Percentiles rank a stretch among this genome's conserved stretches.
These are phyloP conservation scores for Lenwebbia sp. DNA, from an alignment of 345 rosid genomes.

Conservation along the genomic window DNA sequence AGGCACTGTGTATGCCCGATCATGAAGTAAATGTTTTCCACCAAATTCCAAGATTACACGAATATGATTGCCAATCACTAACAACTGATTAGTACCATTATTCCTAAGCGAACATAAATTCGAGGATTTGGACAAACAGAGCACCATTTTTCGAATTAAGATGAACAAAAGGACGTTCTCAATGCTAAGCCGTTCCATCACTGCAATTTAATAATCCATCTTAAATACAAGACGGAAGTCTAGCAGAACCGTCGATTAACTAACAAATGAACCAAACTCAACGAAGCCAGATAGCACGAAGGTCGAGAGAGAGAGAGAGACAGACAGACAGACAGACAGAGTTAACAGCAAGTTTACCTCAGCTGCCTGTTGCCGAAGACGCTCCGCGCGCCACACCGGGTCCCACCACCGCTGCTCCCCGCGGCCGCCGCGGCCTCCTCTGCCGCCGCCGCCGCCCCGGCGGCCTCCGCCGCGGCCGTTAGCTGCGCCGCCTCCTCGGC, in stretches of 20 bases:
- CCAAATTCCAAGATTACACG: neutral
- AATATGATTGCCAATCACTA: neutral
- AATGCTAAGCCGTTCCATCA: neutral
- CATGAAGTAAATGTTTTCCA: neutral
- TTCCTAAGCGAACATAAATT: neutral
- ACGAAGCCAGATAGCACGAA: neutral
- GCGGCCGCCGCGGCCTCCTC: slow-evolving; percentile 40
- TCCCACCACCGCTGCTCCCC: slow-evolving; percentile 99
- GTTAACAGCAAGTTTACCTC: slow-evolving; percentile 24
- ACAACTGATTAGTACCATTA: neutral
- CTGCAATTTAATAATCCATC: neutral
- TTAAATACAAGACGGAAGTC: neutral
- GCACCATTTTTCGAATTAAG: neutral
- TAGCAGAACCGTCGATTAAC: neutral
- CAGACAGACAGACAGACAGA: neutral
- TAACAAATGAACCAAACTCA: neutral
- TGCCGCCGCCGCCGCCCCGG: slow-evolving; percentile 32
- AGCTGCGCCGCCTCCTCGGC: slow-evolving; percentile 15
- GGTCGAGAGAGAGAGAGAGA: neutral
- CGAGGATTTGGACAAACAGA: neutral
- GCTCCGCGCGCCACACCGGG: slow-evolving; percentile 97
- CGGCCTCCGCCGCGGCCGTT: slow-evolving; percentile 18
- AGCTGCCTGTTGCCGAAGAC: slow-evolving; percentile 58
- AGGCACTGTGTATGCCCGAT: neutral
- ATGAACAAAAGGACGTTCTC: neutral